Base-by-base conservation (phyloP, 495 filamentous ascomycete species). In the Penicillium nucicola region DNA sequence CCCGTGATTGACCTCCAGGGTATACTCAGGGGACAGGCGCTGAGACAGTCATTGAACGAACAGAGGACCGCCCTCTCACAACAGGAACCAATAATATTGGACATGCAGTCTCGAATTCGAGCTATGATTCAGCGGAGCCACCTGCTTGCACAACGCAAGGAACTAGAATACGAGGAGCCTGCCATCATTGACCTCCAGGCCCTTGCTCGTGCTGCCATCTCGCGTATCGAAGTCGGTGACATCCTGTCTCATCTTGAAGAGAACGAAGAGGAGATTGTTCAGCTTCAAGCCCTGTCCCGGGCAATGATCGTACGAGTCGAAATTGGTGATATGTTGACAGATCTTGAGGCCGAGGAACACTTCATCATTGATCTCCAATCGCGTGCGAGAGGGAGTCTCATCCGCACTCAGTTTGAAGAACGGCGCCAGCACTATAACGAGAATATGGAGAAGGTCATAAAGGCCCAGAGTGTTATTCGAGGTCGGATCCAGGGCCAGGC, bases 391-490 rank as follows among this genome's bases (percentile, higher is more conserved):
- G 93, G 86, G 19, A 81, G 78, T 52, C 56, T 95, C 11, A 79
- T 97, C 45, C 80, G 92, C 36, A 76, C 71, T 19, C 78, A 76
- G 25, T 98, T 95, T 58, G 83, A 79, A 35, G 89, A 90, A 59
- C 93, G 95, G 75, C 84, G 87, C 54, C 84, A 81, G 11, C 92
- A 90, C 70, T 98, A 91, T 72, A 83, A 86, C 45, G 84, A 92
- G 68, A 98, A 98, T 58, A 98, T 98, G 95, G 84, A 96, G 58
- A 97, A 93, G 72, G 95, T 98, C 15, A 85, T 98, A 70, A 98
- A 98, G 69, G 87, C 97, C 45, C 93, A 98, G 67, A 97, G 93
- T 64, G 96, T 96, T 55, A 86, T 97, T 42, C 82, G 93, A 48
- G 93, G 83, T 19, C 89, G 90, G 54, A 88, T 97, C 42, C 95